phyloP scores from a whole-genome alignment of 805 yeast species.

The Tetrapisispora iriomotensis region DNA sequence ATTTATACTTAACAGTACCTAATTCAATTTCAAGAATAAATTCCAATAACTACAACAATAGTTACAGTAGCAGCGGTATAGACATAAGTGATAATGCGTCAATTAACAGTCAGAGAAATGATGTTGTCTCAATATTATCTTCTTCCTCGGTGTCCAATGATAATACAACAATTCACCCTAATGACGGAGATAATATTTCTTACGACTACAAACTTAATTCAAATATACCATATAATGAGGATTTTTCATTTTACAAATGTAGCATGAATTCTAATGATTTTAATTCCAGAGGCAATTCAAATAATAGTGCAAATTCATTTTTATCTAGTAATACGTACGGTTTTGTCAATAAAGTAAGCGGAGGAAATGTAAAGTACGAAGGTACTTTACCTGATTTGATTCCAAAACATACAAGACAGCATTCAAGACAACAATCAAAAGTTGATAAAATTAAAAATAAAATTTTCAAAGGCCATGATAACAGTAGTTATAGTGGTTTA shows the following conservation, averaged over 20 bases:
- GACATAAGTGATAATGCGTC: background rate
- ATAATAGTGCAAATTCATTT: background rate
- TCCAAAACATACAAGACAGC: conserved; percentile 16
- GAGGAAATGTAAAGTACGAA: conserved; percentile 14
- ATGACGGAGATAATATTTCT: background rate
- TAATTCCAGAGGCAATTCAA: too few relatives aligned
- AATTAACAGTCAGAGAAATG: background rate
- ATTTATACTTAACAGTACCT: background rate
- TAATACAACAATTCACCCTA: background rate
- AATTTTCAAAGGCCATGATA: conserved; percentile 3
- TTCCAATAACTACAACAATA: background rate
- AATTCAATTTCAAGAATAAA: background rate
- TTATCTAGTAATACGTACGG: background rate
- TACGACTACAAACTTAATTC: background rate
- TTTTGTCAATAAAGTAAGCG: conserved; percentile 3
- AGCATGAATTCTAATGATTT: background rate
- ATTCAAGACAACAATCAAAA: conserved; percentile 5
- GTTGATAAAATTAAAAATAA: conserved; percentile 12
- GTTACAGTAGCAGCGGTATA: background rate
- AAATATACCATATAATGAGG: background rate
- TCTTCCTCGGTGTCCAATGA: background rate
- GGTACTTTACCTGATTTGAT: conserved; percentile 23
- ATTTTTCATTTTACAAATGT: background rate
- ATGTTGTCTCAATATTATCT: background rate
- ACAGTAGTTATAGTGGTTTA: background rate